phyloP scores from a whole-genome alignment of 805 yeast species.

The Wickerhamomyces chaumierensis region DNA sequence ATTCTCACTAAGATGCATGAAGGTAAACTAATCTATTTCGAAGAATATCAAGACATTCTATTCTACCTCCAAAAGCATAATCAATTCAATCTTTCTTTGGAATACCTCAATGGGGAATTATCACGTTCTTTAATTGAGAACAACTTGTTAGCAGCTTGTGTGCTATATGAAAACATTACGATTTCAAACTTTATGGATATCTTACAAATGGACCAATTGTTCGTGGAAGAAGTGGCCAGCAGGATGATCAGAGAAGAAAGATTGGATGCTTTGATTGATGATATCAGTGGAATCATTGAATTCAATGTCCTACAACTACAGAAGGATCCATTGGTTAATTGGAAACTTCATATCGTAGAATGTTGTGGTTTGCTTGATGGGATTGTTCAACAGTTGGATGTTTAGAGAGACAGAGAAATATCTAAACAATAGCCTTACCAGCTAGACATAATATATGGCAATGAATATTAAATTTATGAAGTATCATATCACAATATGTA shows the following conservation, averaged over 20 bases:
- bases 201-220: conserved; percentile 2
- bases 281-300: conserved; percentile 10
- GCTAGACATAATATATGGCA: not conserved
- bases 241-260: conserved; percentile 11
- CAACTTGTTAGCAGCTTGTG: conserved; percentile 9
- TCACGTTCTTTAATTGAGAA: conserved; percentile 9
- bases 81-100: conserved; percentile 1
- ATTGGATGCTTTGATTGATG: conserved; percentile 15
- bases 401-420: too few species aligned
- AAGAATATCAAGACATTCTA: conserved; percentile 5
- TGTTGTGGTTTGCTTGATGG: conserved; percentile 12
- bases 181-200: conserved; percentile 7
- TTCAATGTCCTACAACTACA: conserved; percentile 2
- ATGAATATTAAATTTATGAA: not conserved
- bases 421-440: not conserved
- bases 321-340: conserved; percentile 5
- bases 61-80: conserved; percentile 1
- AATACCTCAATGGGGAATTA: conserved; percentile 2
- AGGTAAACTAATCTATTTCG: conserved; percentile 7
- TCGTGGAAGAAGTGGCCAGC: conserved; percentile 6
- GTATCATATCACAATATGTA: not conserved
- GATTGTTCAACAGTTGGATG: conserved; percentile 5
- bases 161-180: conserved; percentile 9
- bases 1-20: conserved; percentile 10
- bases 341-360: conserved; percentile 16